phyloP scores from a whole-genome alignment of 1,284 basidiomycete genomes.

The Porodaedalea pini region DNA sequence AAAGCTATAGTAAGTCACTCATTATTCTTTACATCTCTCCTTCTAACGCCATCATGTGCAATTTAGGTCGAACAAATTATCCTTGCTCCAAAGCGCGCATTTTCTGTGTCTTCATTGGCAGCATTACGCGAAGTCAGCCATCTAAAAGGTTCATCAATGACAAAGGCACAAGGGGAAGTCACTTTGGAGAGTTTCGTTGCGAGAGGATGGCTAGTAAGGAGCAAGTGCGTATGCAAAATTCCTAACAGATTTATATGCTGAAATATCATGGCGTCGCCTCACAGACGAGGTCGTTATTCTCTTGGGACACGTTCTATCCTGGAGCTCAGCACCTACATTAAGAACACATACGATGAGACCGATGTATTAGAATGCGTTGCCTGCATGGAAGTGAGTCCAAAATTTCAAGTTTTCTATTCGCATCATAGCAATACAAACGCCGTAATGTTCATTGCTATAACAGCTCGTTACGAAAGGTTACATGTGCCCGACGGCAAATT shows the following conservation, averaged over 20 bases:
- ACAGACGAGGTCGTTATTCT: constrained; percentile 69
- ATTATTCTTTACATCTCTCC: neutral
- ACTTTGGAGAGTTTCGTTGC: constrained; percentile 77
- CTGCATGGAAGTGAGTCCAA: constrained; percentile 60
- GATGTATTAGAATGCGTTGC: constrained; percentile 68
- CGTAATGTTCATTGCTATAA: neutral
- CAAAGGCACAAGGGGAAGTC: constrained; percentile 70
- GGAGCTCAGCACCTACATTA: constrained; percentile 74
- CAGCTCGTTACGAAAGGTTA: constrained; percentile 68
- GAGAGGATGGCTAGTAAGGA: constrained; percentile 75
- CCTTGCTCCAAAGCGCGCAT: constrained; percentile 70
- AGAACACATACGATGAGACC: constrained; percentile 65
- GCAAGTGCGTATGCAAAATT: constrained; percentile 51
- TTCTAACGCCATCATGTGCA: neutral
- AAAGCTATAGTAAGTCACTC: constrained; percentile 62
- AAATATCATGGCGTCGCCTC: constrained; percentile 6
- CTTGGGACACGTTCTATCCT: constrained; percentile 72
- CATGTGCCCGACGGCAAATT: constrained; percentile 59
- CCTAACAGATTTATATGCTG: neutral
- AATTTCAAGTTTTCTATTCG: neutral
- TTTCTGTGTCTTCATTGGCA: constrained; percentile 69
- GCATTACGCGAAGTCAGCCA: constrained; percentile 68
- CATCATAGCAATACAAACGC: neutral
- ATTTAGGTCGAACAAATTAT: constrained; percentile 84
- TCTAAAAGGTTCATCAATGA: constrained; percentile 60